Evolutionary conservation across 2,329 filamentous ascomycete genomes (phyloP).

Genomic region (Myriosclerotinia scirpicola): DNA sequence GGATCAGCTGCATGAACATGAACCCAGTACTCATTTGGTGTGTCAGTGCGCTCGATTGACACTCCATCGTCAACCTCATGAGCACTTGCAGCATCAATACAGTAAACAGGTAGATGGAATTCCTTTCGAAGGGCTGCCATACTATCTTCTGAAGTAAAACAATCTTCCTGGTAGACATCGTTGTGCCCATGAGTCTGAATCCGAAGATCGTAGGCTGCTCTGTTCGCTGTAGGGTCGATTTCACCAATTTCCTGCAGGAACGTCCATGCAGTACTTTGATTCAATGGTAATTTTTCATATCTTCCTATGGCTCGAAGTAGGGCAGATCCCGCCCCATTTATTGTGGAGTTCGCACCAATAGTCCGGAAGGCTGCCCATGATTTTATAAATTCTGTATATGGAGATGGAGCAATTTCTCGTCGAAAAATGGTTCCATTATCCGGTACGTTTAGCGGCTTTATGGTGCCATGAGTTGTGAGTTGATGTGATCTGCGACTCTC

Average conservation of each 20-base stretch:
- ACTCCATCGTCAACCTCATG: slow-evolving; percentile 77
- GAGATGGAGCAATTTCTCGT: slow-evolving; percentile 10
- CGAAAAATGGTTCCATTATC: background rate
- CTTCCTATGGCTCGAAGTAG: slow-evolving; percentile 62
- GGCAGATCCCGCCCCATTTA: slow-evolving; percentile 62
- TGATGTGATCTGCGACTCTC: slow-evolving; percentile 50
- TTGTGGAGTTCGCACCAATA: slow-evolving; percentile 52
- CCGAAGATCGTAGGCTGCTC: slow-evolving; percentile 59
- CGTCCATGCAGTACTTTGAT: slow-evolving; percentile 53
- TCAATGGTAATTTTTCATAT: slow-evolving; percentile 54
- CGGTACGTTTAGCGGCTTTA: slow-evolving; percentile 42
- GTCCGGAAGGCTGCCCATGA: slow-evolving; percentile 61
- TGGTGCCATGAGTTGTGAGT: slow-evolving; percentile 53
- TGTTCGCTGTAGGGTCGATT: slow-evolving; percentile 69
- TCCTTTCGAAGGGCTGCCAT: slow-evolving; percentile 56
- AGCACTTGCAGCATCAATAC: slow-evolving; percentile 67
- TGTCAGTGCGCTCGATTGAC: slow-evolving; percentile 62
- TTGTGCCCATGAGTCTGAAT: slow-evolving; percentile 39
- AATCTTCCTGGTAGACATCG: background rate
- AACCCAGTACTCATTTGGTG: slow-evolving; percentile 64
- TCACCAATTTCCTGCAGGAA: slow-evolving; percentile 77
- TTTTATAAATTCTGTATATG: slow-evolving; percentile 57
- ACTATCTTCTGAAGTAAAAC: slow-evolving; percentile 42
- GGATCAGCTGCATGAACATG: slow-evolving; percentile 80
- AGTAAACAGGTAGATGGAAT: slow-evolving; percentile 64